These are phyloP conservation scores for Rhodotorula sp. DNA, from an alignment of 1,284 basidiomycete genomes.

Conservation along the genomic window DNA sequence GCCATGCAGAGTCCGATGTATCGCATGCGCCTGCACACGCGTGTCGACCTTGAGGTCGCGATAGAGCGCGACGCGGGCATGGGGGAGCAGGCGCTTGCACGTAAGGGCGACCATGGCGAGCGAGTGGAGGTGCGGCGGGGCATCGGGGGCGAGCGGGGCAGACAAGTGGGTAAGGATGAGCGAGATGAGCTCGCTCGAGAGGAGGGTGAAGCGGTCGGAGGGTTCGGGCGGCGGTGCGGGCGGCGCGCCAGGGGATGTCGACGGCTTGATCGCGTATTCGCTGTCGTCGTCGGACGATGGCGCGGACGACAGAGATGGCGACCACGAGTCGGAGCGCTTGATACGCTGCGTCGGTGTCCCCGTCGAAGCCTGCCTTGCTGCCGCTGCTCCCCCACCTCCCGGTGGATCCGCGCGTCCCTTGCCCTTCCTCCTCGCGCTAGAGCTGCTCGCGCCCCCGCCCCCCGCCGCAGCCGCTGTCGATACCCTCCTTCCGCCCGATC, in stretches of 20 bases:
- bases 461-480: background rate
- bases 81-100: constrained; percentile 20
- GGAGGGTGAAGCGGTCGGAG: constrained; percentile 27
- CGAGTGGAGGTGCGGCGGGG: background rate
- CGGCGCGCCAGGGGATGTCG: background rate
- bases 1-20: constrained; percentile 38
- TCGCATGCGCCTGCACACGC: constrained; percentile 36
- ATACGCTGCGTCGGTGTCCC: background rate
- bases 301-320: constrained; percentile 1
- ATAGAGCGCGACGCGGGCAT: constrained; percentile 29
- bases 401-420: background rate
- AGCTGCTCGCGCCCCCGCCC: background rate
- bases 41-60: constrained; percentile 32
- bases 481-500: background rate
- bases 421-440: background rate
- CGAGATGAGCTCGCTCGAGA: constrained; percentile 34
- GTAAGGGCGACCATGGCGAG: constrained; percentile 23
- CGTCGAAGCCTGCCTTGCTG: background rate
- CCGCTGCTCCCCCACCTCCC: background rate
- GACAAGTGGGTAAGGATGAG: constrained; percentile 29
- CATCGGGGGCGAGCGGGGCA: background rate
- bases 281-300: no score
- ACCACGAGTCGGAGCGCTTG: constrained; percentile 2
- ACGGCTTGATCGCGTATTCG: background rate
- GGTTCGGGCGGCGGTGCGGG: background rate